A percentile compares a stretch with the other conserved stretches of the same genome.
phyloP scores from a whole-genome alignment of 2,329 filamentous ascomycete genomes.

The Lasiodiplodia gonubiensis region DNA sequence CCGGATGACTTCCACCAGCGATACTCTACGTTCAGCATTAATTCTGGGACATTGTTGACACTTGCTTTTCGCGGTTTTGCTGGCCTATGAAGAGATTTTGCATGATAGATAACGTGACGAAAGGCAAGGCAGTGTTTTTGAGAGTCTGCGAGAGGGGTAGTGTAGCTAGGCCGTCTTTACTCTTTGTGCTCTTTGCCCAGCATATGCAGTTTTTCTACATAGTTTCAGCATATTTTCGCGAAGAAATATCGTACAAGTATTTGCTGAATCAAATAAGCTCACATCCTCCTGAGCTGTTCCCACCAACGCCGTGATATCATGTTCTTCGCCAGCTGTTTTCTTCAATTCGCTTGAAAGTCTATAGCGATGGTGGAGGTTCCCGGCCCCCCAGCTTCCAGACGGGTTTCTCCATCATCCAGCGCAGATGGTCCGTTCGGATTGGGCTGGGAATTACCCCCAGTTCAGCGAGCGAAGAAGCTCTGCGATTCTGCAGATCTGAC shows the following conservation, averaged over 20 bases:
- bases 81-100: not conserved
- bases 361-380: not conserved
- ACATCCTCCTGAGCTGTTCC: not conserved
- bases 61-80: not conserved
- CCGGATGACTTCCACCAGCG: not conserved
- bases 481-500: not conserved
- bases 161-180: not conserved
- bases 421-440: not conserved
- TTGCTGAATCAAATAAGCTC: not conserved
- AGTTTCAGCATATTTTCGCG: not conserved
- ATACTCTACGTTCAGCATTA: not conserved
- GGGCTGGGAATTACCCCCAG: too few species aligned
- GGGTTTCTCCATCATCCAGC: not conserved
- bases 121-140: not conserved
- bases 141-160: not conserved
- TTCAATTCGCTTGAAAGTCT: not conserved
- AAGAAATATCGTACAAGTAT: constrained; percentile 11
- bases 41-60: not conserved
- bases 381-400: not conserved
- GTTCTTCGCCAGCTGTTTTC: not conserved
- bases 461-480: not conserved
- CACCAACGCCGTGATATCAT: constrained; percentile 28
- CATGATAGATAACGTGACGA: not conserved
- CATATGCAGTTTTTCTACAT: not conserved
- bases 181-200: not conserved